These are phyloP conservation scores for Pseudocercospora musae DNA, from an alignment of 2,329 filamentous ascomycete species.

Conservation along the genomic window DNA sequence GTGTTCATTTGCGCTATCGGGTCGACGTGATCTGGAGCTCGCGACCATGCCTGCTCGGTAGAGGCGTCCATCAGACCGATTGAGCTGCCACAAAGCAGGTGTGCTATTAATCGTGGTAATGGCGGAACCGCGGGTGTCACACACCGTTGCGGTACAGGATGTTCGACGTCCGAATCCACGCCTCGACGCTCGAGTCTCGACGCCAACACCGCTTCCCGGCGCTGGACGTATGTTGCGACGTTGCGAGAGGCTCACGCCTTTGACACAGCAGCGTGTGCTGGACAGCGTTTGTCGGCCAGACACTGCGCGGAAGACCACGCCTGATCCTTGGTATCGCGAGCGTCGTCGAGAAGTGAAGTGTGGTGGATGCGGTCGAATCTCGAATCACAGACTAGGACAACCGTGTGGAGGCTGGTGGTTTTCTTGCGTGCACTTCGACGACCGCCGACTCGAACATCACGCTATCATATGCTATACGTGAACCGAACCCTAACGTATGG, in stretches of 20 bases:
- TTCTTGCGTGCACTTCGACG: neutral
- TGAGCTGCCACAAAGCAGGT: neutral
- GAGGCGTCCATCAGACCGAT: conserved; percentile 27
- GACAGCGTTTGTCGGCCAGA: neutral
- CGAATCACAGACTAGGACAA: neutral
- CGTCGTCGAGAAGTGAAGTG: neutral
- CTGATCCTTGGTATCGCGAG: neutral
- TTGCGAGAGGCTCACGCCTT: neutral
- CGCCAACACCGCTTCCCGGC: no score
- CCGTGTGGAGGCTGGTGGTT: neutral
- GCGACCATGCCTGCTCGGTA: conserved; percentile 38
- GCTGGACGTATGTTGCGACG: neutral
- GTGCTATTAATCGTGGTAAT: neutral
- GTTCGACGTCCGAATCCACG: neutral
- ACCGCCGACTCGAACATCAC: neutral
- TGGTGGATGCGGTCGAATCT: neutral
- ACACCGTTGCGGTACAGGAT: neutral
- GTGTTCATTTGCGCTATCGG: conserved; percentile 38
- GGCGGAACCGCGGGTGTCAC: no score
- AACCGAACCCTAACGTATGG: no score
- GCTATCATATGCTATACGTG: neutral
- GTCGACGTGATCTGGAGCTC: conserved; percentile 39
- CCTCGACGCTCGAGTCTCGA: neutral
- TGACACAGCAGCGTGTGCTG: neutral
- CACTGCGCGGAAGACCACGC: neutral